Base-by-base conservation (phyloP, 176 grass and related monocot species). In the Guadua angustifolia region DNA sequence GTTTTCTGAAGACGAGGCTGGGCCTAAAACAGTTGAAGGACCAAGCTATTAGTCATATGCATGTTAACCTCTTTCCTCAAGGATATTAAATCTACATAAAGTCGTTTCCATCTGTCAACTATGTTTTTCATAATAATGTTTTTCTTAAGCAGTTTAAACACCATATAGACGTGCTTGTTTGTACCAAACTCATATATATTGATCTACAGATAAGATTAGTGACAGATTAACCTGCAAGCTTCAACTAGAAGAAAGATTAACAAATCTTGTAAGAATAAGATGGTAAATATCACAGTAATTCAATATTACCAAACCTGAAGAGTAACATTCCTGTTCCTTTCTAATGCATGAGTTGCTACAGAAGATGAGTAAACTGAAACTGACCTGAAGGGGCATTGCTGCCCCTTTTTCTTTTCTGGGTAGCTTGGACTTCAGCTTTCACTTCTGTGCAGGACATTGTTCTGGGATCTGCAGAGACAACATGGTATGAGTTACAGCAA, bases 401-500 rank as follows among this genome's bases (percentile, higher is more conserved):
- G 44, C 47, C 73, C 78, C 88, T 92, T 88, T 92, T 92, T 77
- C 90, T 89, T 74, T 88, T 95, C 5, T 70, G 36, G 6, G 32
- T 64, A 86, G 75, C 78, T 85, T 84, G 85, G 75, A 65, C 56
- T 82, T 94, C 92, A 83, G 83, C 79, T 82, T 82, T 74, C 66
- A 69, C 71, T 78, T 82, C 81, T n/a, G 55, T 75, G 25, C 14
- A 69, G 58, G 82, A 73, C 78, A 77, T 46, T 62, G 22, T 61
- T 69, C 86, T 81, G 77, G 70, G 67, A 90, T 78, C 85, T 88
- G 66, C 22, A 71, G 40, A 56, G 24, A 81, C 59, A 88, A 18
- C 45, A 75, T 18, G 45, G 17, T 56, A 84, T 76, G 44, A 79
- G 52, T 79, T 78, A 78, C 52, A 0, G 10, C 2, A 52, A 32